Percentiles rank a stretch among this genome's conserved stretches.
Conservation (phyloP, 2,329 filamentous ascomycete genomes). For the Calycina marina region DNA sequence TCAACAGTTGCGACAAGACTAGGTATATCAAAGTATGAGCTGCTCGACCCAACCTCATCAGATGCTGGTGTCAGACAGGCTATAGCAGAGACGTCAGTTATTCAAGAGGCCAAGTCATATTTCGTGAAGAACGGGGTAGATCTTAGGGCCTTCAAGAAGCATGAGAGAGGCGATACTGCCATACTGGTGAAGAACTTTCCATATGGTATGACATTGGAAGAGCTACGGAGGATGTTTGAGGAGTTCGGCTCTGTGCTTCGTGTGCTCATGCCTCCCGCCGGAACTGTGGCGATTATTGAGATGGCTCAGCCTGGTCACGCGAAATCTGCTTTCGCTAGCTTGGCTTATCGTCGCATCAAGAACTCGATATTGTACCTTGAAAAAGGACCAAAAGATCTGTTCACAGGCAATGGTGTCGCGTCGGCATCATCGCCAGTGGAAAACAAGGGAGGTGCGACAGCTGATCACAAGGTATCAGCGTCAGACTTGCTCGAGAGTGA, state of each 20-base stretch:
- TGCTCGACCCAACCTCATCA: conserved; percentile 89
- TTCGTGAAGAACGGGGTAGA: conserved; percentile 81
- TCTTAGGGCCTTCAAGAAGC: conserved; percentile 77
- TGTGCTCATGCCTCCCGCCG: conserved; percentile 82
- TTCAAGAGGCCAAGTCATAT: conserved; percentile 90
- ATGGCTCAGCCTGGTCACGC: conserved; percentile 68
- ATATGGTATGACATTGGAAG: conserved; percentile 44
- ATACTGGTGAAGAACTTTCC: conserved; percentile 94
- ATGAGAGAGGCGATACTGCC: conserved; percentile 69
- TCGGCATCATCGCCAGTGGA: conserved; percentile 9
- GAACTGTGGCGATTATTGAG: conserved; percentile 87
- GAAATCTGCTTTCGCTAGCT: conserved; percentile 65
- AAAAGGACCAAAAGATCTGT: conserved; percentile 77
- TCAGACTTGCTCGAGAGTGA: conserved; percentile 51
- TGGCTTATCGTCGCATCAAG: conserved; percentile 83
- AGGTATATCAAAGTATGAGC: conserved; percentile 77
- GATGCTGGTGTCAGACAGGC: conserved; percentile 94
- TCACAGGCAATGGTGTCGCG: conserved; percentile 26
- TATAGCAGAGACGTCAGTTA: conserved; percentile 87
- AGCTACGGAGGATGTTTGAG: conserved; percentile 34
- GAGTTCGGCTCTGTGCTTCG: conserved; percentile 62
- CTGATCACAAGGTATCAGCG: conserved; percentile 50
- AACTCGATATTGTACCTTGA: conserved; percentile 87
- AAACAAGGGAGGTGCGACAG: conserved; percentile 8
- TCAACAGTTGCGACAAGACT: conserved; percentile 75